Evolutionary conservation across 331 rosid genomes (phyloP), one percentile per base, ranked within the genome.

Genomic region (Erythrophleum ivorense): DNA sequence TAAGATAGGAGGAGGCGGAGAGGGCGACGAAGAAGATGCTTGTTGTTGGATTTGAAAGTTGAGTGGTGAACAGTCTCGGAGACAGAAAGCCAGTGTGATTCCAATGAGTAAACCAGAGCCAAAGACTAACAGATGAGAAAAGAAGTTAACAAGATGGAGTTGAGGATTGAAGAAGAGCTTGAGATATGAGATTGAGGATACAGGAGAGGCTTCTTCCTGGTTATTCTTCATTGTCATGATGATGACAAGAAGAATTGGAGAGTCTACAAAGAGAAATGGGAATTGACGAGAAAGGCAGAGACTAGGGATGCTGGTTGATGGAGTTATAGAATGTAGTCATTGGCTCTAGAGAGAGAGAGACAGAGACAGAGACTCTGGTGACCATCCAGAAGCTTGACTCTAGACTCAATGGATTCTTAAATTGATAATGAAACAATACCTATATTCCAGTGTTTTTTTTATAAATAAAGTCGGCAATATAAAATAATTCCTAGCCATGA

Each of bases 101-200:
- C 93, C 91, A 6, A 90, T 52, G 62, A 87, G 87, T 38, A 90
- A 69, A 43, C 90, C 93, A 14, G 83, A 80, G 40, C 79, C 81
- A 29, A 90, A 90, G 75, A 90, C 49, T 0, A 90, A 59, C 38
- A 88, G 58, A 53, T 75, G 57, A 18, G 84, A 78, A 43, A 88
- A 55, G 31, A 90, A 82, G 14, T 68, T 82, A 12, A 84, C 69
- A 18, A 84, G 62, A 34, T 84, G 83, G 78, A 84, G 77, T 54
- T 87, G 89, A 14, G 80, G 76, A 71, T 67, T 80, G 46, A 82
- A 60, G 41, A 80, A 66, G 48, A 82, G 74, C 45, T 78, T 87
- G 34, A 59, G 71, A 38, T 54, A 49, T 24, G 86, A 76, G 18
- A 62, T n/a, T 62, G 68, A 62, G 68, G 81, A 18, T 12, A 73